These are phyloP conservation scores for Fusarium sp. DNA, from an alignment of 2,329 filamentous ascomycete genomes.

Conservation along the genomic window DNA sequence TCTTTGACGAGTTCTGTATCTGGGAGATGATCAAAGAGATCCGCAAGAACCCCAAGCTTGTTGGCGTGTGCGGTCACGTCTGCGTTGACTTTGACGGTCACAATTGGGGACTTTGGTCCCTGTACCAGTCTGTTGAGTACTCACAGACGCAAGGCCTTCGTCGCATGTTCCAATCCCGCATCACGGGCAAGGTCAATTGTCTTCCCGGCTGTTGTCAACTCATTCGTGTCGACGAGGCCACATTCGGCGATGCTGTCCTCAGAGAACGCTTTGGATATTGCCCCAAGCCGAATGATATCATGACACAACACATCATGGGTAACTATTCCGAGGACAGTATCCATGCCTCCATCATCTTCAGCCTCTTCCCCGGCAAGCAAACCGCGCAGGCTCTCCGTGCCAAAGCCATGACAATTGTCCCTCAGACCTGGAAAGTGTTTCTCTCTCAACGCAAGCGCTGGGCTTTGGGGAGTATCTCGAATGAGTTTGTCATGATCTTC, in stretches of 20 bases:
- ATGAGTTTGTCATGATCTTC: conserved; percentile 59
- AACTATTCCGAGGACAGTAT: conserved; percentile 60
- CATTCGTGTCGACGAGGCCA: conserved; percentile 58
- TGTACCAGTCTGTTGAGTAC: conserved; percentile 59
- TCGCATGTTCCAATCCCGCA: conserved; percentile 58
- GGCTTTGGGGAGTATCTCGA: conserved; percentile 58
- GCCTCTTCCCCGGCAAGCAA: conserved; percentile 53
- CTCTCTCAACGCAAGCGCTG: conserved; percentile 59
- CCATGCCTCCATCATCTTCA: conserved; percentile 58
- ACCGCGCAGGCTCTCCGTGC: conserved; percentile 58
- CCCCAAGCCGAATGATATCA: conserved; percentile 57
- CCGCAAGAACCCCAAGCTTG: conserved; percentile 52
- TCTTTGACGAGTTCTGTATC: conserved; percentile 56
- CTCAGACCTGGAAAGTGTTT: conserved; percentile 56
- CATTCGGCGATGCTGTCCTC: conserved; percentile 57
- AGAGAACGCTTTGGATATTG: conserved; percentile 58
- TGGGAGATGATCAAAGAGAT: conserved; percentile 55
- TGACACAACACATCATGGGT: conserved; percentile 59
- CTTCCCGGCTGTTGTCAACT: conserved; percentile 60
- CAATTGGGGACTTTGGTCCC: conserved; percentile 55
- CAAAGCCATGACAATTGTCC: conserved; percentile 57
- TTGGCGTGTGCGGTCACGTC: conserved; percentile 59
- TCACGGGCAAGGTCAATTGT: conserved; percentile 59
- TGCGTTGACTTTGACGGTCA: conserved; percentile 55
- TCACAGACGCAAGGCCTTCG: conserved; percentile 57